Percentiles rank a stretch among this genome's conserved stretches.
phyloP scores from a whole-genome alignment of 192 early-diverging fungal genomes.

The Umbelopsis sp. region DNA sequence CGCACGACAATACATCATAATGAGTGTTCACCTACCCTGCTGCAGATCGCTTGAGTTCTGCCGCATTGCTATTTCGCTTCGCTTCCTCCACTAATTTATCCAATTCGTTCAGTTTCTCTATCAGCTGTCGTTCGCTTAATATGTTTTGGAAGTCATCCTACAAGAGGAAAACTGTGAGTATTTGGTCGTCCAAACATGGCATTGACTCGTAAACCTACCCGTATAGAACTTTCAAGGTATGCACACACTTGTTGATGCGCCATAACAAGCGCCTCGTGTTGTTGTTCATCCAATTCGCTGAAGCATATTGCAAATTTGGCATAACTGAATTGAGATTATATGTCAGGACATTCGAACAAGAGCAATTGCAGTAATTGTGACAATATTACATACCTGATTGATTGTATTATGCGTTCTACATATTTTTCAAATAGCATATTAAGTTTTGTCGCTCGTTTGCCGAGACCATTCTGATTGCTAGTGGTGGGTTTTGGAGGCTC shows the following conservation, averaged over 20 bases:
- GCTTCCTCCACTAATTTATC: slow-evolving; percentile 13
- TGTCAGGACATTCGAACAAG: background rate
- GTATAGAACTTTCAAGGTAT: background rate
- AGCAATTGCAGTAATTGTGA: background rate
- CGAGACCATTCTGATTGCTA: background rate
- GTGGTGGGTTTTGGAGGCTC: background rate
- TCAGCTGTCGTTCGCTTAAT: background rate
- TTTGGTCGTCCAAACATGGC: background rate
- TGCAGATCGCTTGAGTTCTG: background rate
- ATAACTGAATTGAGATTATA: background rate
- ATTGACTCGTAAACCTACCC: background rate
- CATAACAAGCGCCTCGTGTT: slow-evolving; percentile 1
- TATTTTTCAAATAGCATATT: slow-evolving; percentile 14
- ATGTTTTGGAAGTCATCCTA: slow-evolving; percentile 8
- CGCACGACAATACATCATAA: background rate
- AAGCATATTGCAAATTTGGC: slow-evolving; percentile 10
- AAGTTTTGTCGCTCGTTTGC: slow-evolving; percentile 1
- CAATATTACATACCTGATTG: background rate
- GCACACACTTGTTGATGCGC: slow-evolving; percentile 10
- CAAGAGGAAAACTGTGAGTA: background rate
- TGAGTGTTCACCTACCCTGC: background rate
- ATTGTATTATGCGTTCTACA: slow-evolving; percentile 7
- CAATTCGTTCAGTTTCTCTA: slow-evolving; percentile 1
- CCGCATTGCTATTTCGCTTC: background rate
- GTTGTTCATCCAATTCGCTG: background rate